Conservation (phyloP, 306 rosid genomes). For the Echinosophora koreensis region DNA sequence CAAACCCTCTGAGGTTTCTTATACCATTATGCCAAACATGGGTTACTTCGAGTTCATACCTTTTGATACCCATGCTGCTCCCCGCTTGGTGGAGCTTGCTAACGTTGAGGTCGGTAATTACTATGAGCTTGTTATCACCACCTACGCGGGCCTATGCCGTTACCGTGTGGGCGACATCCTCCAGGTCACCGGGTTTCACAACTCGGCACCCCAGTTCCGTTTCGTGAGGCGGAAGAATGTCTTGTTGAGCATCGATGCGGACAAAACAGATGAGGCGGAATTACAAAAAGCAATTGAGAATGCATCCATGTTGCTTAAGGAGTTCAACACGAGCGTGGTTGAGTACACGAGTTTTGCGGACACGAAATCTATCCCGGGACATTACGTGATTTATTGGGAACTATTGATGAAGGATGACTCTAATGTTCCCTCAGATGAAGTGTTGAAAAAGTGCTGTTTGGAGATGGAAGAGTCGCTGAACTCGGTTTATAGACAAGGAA, state of each 20-base stretch:
- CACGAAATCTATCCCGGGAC: slow-evolving; percentile 74
- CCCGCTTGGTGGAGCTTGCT: slow-evolving; percentile 58
- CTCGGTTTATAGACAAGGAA: slow-evolving; percentile 77
- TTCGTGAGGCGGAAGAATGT: slow-evolving; percentile 83
- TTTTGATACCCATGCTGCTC: neutral
- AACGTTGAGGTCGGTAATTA: slow-evolving; percentile 70
- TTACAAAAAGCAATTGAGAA: slow-evolving; percentile 69
- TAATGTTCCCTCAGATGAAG: slow-evolving; percentile 49
- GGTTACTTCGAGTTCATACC: slow-evolving; percentile 88
- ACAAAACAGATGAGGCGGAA: slow-evolving; percentile 82
- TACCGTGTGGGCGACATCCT: slow-evolving; percentile 88
- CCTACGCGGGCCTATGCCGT: slow-evolving; percentile 75
- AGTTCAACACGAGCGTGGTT: slow-evolving; percentile 69
- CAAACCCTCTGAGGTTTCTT: slow-evolving; percentile 69
- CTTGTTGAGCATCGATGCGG: slow-evolving; percentile 74
- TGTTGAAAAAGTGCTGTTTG: slow-evolving; percentile 61
- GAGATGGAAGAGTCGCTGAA: slow-evolving; percentile 76
- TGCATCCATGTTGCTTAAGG: slow-evolving; percentile 53
- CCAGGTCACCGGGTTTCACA: slow-evolving; percentile 76
- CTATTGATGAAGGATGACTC: slow-evolving; percentile 60
- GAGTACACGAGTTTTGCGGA: slow-evolving; percentile 87
- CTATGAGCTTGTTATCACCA: slow-evolving; percentile 72
- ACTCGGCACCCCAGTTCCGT: slow-evolving; percentile 74
- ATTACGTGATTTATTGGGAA: slow-evolving; percentile 91
- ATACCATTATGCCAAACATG: slow-evolving; percentile 91